Evolutionary conservation across 2,329 filamentous ascomycete species (phyloP).

Genomic region (Penicillium digitatum): DNA sequence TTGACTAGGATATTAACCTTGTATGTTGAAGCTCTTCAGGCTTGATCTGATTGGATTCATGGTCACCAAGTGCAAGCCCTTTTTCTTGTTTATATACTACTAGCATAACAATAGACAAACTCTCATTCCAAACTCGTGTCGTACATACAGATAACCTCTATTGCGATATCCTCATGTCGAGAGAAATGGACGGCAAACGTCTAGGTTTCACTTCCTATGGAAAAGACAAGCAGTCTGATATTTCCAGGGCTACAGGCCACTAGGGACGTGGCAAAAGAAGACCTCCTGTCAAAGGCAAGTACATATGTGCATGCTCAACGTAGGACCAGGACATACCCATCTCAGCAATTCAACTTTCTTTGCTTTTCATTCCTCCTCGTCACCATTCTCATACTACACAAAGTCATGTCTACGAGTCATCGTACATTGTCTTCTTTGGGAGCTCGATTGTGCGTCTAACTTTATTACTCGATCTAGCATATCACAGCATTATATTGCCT

Average conservation of each 20-base stretch:
- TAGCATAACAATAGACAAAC: background rate
- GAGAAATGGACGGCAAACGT: too few relatives aligned
- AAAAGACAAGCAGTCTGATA: too few relatives aligned
- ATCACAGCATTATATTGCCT: background rate
- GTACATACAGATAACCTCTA: too few relatives aligned
- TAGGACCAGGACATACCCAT: too few relatives aligned
- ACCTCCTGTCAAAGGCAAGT: too few relatives aligned
- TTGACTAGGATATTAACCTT: background rate
- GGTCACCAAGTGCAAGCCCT: background rate
- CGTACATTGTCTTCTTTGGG: background rate
- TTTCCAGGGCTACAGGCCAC: too few relatives aligned
- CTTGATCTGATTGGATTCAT: background rate
- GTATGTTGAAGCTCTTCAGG: background rate
- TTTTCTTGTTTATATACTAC: background rate
- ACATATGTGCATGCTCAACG: too few relatives aligned
- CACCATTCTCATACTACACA: background rate
- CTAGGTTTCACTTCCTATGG: too few relatives aligned
- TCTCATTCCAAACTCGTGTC: too few relatives aligned
- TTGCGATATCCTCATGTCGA: too few relatives aligned
- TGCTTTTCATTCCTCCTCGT: background rate
- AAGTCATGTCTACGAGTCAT: background rate
- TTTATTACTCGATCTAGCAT: background rate
- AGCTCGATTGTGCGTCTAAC: background rate
- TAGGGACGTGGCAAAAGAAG: too few relatives aligned
- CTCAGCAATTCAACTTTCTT: too few relatives aligned